A percentile compares a stretch with the other conserved stretches of the same genome.
These are phyloP conservation scores for Fistulinella prunicolor DNA, from an alignment of 768 basidiomycete species.

Conservation along the genomic window DNA sequence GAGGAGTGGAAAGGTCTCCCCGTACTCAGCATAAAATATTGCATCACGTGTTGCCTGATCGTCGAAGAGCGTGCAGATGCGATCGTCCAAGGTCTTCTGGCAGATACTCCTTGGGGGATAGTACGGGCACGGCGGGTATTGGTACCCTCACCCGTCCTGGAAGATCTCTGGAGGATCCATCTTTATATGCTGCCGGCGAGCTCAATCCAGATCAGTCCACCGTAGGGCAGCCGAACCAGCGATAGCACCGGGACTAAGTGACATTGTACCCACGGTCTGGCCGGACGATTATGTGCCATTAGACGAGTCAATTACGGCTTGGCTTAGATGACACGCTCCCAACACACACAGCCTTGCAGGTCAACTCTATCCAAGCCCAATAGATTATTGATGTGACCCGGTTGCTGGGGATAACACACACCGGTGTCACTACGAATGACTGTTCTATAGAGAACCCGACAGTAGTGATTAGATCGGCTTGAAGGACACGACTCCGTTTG, in stretches of 20 bases:
- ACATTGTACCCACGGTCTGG: slow-evolving; percentile 32
- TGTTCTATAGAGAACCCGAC: slow-evolving; percentile 55
- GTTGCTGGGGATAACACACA: slow-evolving; percentile 77
- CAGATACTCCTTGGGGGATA: too few species aligned
- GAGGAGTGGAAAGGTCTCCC: too few species aligned
- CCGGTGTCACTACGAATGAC: slow-evolving; percentile 64
- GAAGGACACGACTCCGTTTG: slow-evolving; percentile 58
- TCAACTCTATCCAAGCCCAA: slow-evolving; percentile 76
- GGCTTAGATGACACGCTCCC: slow-evolving; percentile 88
- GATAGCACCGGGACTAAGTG: slow-evolving; percentile 79
- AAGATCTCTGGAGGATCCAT: slow-evolving; percentile 55
- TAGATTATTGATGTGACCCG: slow-evolving; percentile 55
- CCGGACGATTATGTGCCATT: slow-evolving; percentile 35
- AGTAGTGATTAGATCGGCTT: slow-evolving; percentile 62
- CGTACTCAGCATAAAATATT: too few species aligned
- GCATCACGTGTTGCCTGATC: too few species aligned
- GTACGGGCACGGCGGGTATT: too few species aligned
- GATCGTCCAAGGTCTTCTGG: too few species aligned
- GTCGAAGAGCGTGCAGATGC: too few species aligned
- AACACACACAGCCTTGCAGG: slow-evolving; percentile 73
- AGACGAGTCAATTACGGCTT: slow-evolving; percentile 67
- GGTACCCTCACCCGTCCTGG: too few species aligned
- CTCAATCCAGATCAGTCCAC: slow-evolving; percentile 56
- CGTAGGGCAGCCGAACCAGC: slow-evolving; percentile 87
- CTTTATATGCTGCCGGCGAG: slow-evolving; percentile 63